These are phyloP conservation scores for Inga oerstediana DNA, from an alignment of 306 rosid species.

Conservation along the genomic window DNA sequence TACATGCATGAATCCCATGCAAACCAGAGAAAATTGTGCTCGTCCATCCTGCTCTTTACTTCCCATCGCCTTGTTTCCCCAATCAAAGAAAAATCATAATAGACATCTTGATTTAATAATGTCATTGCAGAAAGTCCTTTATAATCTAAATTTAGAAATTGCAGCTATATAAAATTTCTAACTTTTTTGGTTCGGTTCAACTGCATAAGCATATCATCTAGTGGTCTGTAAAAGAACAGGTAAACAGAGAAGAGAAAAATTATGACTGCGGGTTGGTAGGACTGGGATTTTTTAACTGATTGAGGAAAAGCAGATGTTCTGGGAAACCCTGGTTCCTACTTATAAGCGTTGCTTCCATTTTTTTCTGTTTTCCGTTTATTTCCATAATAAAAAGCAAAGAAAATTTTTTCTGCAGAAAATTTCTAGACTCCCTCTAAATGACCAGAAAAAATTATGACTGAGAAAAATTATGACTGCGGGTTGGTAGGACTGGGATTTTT, in stretches of 20 bases:
- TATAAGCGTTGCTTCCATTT: neutral
- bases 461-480: neutral
- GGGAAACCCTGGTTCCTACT: conserved; percentile 3
- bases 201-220: neutral
- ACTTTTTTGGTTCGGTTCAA: neutral
- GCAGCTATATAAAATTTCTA: neutral
- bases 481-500: conserved; percentile 9
- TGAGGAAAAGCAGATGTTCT: conserved; percentile 4
- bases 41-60: neutral
- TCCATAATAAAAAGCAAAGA: too few species aligned
- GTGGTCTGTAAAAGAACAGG: neutral
- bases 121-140: neutral
- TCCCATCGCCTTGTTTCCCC: neutral
- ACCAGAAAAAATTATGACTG: too few species aligned
- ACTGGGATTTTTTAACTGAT: conserved; percentile 7
- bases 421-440: neutral
- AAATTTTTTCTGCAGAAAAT: neutral
- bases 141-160: too few species aligned
- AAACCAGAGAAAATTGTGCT: neutral
- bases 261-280: conserved; percentile 9
- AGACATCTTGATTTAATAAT: neutral
- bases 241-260: neutral
- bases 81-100: neutral
- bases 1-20: neutral
- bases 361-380: too few species aligned